Evolutionary conservation across 2,329 filamentous ascomycete genomes (phyloP).

Genomic region (Phoma sp.): DNA sequence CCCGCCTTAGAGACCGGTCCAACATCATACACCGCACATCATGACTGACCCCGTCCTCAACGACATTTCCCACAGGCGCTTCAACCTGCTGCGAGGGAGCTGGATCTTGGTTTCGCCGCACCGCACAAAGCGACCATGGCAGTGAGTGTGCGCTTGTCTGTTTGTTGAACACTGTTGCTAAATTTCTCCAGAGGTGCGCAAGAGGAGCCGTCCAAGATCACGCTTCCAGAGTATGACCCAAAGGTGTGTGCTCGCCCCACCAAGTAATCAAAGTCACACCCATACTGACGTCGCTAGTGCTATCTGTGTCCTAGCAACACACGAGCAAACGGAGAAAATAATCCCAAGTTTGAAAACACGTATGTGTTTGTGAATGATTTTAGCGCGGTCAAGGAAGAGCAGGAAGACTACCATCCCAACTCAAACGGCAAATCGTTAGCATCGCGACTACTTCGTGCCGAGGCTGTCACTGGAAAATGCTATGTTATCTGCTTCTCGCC

Average conservation of each 20-base stretch:
- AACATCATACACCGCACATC: constrained; percentile 9
- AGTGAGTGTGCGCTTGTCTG: constrained; percentile 65
- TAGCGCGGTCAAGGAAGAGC: constrained; percentile 92
- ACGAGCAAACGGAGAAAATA: constrained; percentile 83
- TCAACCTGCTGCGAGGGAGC: constrained; percentile 86
- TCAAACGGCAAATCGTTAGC: constrained; percentile 65
- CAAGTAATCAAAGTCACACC: background rate
- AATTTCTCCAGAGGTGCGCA: constrained; percentile 53
- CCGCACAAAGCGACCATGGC: constrained; percentile 96
- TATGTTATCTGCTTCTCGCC: constrained; percentile 96
- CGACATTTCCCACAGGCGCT: constrained; percentile 92
- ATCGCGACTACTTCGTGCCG: constrained; percentile 77
- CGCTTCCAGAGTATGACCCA: constrained; percentile 78
- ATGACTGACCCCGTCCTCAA: constrained; percentile 69
- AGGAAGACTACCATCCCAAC: constrained; percentile 73
- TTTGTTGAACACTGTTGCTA: constrained; percentile 1
- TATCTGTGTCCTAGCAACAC: constrained; percentile 94
- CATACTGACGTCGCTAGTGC: constrained; percentile 63
- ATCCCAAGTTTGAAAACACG: constrained; percentile 84
- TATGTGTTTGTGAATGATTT: constrained; percentile 98
- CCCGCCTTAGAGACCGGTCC: constrained; percentile 1
- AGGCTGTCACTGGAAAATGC: constrained; percentile 91
- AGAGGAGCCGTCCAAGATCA: constrained; percentile 55
- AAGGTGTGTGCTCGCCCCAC: constrained; percentile 41
- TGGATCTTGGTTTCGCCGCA: constrained; percentile 97